Evolutionary conservation across 495 filamentous ascomycete species (phyloP).

Genomic region (Tuber aestivum): DNA sequence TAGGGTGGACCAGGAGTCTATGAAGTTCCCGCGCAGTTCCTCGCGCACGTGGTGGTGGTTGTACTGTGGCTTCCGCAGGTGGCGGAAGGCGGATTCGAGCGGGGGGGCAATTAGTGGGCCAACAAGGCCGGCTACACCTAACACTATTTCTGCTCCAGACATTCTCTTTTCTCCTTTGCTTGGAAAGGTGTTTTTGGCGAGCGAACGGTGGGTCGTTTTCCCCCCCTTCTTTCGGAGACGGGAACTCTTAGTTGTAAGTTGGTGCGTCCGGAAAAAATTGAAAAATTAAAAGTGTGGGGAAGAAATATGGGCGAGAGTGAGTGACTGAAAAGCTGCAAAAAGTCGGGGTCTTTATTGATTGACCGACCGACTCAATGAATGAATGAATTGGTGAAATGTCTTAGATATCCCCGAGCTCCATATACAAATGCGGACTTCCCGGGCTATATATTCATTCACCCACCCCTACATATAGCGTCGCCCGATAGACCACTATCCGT

Average conservation of each 20-base stretch:
- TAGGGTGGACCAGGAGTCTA: slow-evolving; percentile 18
- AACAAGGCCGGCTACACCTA: slow-evolving; percentile 19
- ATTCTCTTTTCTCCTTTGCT: slow-evolving; percentile 4
- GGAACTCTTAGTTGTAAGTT: neutral
- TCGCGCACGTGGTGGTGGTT: slow-evolving; percentile 13
- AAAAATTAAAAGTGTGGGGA: neutral
- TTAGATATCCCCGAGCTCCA: neutral
- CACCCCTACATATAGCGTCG: neutral
- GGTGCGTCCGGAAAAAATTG: neutral
- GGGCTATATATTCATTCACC: neutral
- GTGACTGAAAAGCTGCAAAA: neutral
- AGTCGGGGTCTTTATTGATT: neutral
- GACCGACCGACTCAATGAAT: neutral
- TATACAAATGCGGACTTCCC: neutral
- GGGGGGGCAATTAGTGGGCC: slow-evolving; percentile 15
- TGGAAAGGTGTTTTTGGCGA: neutral
- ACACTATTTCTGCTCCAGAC: slow-evolving; percentile 18
- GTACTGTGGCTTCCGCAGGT: slow-evolving; percentile 15
- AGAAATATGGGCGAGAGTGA: neutral
- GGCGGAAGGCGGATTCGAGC: slow-evolving; percentile 8
- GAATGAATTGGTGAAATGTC: neutral
- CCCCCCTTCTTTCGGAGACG: neutral
- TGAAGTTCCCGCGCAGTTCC: slow-evolving; percentile 16
- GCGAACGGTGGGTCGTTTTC: neutral
- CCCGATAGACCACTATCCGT: neutral